A percentile compares a stretch with the other conserved stretches of the same genome.
Conservation (phyloP, 306 rosid genomes). For the Dryas octopetala region DNA sequence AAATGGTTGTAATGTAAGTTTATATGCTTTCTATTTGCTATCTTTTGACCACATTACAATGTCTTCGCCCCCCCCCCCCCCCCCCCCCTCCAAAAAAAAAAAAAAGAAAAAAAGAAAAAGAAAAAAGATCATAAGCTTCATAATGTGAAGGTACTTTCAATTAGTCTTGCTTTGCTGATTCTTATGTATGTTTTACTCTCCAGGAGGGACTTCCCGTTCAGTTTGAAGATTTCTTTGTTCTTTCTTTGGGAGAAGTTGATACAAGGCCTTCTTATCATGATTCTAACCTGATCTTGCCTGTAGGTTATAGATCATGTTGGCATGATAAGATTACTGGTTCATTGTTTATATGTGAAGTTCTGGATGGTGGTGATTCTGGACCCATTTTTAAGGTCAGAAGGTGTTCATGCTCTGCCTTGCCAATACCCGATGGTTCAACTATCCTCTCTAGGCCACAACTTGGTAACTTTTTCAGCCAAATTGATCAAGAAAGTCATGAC, state of each 20-base stretch:
- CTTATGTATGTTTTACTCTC: constrained; percentile 36
- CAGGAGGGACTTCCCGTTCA: constrained; percentile 92
- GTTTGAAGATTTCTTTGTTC: constrained; percentile 84
- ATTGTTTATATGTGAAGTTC: constrained; percentile 70
- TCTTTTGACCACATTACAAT: constrained; percentile 17
- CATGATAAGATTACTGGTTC: constrained; percentile 93
- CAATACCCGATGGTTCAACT: constrained; percentile 63
- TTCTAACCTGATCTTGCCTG: constrained; percentile 60
- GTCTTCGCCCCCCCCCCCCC: neutral
- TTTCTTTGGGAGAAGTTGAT: constrained; percentile 86
- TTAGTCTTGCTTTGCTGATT: constrained; percentile 34
- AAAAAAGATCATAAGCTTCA: neutral
- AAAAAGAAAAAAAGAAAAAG: neutral
- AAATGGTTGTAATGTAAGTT: constrained; percentile 53
- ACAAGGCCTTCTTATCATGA: constrained; percentile 69
- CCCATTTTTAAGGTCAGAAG: constrained; percentile 80
- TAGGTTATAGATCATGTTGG: constrained; percentile 90
- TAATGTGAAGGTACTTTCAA: constrained; percentile 5
- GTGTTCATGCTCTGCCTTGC: constrained; percentile 61
- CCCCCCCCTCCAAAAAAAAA: neutral
- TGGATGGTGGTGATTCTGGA: constrained; percentile 90
- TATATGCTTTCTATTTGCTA: constrained; percentile 21
- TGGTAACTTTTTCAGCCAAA: constrained; percentile 41
- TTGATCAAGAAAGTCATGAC: constrained; percentile 43
- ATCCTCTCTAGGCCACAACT: constrained; percentile 44